A percentile compares a stretch with the other conserved stretches of the same genome.
Conservation (phyloP, 139 green algal genomes). For the Closterium sp. region DNA sequence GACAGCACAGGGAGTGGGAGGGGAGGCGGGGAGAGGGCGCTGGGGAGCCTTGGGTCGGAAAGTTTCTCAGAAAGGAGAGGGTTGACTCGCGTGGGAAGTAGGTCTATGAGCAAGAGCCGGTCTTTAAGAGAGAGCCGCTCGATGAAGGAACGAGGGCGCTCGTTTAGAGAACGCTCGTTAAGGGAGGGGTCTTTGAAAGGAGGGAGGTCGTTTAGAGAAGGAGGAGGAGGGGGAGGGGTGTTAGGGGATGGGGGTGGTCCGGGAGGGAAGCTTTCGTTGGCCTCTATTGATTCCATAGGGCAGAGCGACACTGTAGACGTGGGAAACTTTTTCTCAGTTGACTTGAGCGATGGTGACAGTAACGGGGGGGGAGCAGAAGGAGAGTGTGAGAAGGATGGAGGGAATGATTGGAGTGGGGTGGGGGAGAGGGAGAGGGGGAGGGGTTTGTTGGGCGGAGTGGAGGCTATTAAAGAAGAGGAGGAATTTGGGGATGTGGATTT, state of each 20-base stretch:
- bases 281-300: background rate
- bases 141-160: background rate
- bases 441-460: background rate
- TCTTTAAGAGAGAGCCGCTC: background rate
- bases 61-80: background rate
- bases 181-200: background rate
- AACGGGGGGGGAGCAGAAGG: background rate
- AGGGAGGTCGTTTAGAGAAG: background rate
- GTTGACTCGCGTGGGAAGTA: background rate
- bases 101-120: background rate
- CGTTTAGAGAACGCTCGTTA: background rate
- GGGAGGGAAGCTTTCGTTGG: background rate
- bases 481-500: background rate
- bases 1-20: background rate
- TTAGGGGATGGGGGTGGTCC: background rate
- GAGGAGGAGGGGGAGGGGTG: background rate
- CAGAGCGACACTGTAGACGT: background rate
- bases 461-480: background rate
- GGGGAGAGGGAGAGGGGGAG: background rate
- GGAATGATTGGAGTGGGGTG: background rate
- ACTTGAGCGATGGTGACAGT: background rate
- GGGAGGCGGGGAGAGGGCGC: too few species aligned
- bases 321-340: background rate
- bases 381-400: background rate
- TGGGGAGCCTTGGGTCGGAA: too few species aligned